Conservation (phyloP, 106 monocot species). For the Platanthera guangdongensis region DNA sequence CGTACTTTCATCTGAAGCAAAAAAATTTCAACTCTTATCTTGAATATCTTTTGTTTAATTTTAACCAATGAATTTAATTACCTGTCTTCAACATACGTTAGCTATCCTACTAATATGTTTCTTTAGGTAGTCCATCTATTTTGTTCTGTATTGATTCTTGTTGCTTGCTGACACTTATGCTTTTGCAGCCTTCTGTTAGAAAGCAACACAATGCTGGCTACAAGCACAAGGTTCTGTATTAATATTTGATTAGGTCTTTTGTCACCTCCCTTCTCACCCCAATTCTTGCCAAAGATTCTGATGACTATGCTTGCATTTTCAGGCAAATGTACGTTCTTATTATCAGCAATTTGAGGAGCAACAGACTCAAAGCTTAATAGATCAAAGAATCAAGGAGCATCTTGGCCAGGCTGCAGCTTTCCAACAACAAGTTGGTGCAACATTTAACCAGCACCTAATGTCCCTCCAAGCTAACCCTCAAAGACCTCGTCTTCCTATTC, state of each 20-base stretch:
- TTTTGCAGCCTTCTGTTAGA: constrained; percentile 89
- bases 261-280: background rate
- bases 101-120: background rate
- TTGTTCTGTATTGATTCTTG: background rate
- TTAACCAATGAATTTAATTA: background rate
- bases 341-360: constrained; percentile 98
- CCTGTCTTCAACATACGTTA: background rate
- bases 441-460: constrained; percentile 67
- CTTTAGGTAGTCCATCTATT: background rate
- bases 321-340: constrained; percentile 88
- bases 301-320: background rate
- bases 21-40: background rate
- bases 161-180: background rate
- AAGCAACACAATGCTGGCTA: constrained; percentile 98
- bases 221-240: constrained; percentile 79
- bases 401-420: constrained; percentile 79
- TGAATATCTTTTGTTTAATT: background rate
- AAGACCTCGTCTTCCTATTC: constrained; percentile 61
- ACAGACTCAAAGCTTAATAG: constrained; percentile 85
- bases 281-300: background rate
- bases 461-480: constrained; percentile 39
- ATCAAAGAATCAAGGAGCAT: constrained; percentile 97
- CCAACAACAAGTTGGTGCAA: constrained; percentile 74
- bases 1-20: background rate
- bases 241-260: background rate